Base-by-base conservation (phyloP, 1,284 basidiomycete genomes). In the Heterobasidion occidentale region DNA sequence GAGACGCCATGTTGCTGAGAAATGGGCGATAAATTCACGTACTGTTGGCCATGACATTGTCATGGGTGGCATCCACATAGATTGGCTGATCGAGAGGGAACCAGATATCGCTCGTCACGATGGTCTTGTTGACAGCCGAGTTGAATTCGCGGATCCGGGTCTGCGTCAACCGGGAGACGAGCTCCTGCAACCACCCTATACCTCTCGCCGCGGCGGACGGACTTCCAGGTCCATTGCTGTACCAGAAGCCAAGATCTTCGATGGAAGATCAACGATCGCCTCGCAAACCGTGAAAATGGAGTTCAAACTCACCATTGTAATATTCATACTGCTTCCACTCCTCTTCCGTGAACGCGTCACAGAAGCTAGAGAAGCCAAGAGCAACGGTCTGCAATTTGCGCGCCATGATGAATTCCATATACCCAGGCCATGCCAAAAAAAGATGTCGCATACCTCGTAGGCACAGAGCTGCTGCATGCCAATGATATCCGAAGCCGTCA, bases 241-340 rank as follows among this genome's bases (percentile, higher is more conserved):
- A 83, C 77, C 80, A 84, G 64, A 86, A 79, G 2, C 59, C 55
- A 20, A 71, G 53, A 52, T 69, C 68, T 67, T 12, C 19, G 9
- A 27, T 11, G 19, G 3, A 12, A 50, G 9, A 20, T 27, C 6
- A 27, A 27, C 4, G 27, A 27, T 27, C 27, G 19, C 15, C 14
- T 42, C 27, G 15, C n/a, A n/a, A 4, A 27, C 4, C 4, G 1
- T 27, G 27, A 4, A 42, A 42, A 1, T 42, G 5, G 7, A 42
- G 11, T 8, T 5, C n/a, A 27, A 2, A 46, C 35, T 17, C 35
- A 78, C 75, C 77, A 27, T 64, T 63, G 20, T 67, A 65, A 63
- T 87, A 86, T 59, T 83, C 79, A 64, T 78, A 88, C 0, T 81
- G 79, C 59, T 77, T 73, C 82, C 84, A 88, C 65, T 88, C 86